Evolutionary conservation across 805 yeast species (phyloP).

Genomic region (Candida insectalens): DNA sequence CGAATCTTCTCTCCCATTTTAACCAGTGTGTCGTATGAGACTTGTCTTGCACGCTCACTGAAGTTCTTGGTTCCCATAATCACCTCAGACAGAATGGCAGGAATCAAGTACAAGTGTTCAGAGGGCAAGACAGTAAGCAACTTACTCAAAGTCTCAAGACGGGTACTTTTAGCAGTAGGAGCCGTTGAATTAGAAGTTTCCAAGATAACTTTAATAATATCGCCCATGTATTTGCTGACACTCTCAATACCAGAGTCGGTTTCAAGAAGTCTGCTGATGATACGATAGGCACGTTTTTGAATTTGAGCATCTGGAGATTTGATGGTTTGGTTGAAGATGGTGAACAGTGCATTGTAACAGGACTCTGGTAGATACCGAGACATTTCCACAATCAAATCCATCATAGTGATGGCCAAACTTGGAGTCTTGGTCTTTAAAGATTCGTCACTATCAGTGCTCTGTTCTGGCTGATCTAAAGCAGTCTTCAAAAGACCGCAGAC

Average conservation of each 20-base stretch:
- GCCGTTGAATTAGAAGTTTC: conserved; percentile 49
- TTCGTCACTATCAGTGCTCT: conserved; percentile 22
- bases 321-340: conserved; percentile 69
- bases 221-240: conserved; percentile 38
- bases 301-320: conserved; percentile 49
- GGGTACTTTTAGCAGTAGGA: conserved; percentile 70
- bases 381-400: conserved; percentile 86
- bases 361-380: conserved; percentile 69
- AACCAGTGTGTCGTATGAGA: conserved; percentile 66
- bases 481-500: conserved; percentile 71
- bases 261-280: conserved; percentile 62
- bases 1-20: conserved; percentile 75
- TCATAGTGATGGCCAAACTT: conserved; percentile 68
- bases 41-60: conserved; percentile 83
- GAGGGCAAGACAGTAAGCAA: conserved; percentile 56
- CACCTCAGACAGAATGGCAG: conserved; percentile 75
- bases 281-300: conserved; percentile 86
- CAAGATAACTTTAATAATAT: conserved; percentile 51
- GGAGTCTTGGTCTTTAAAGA: conserved; percentile 29
- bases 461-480: conserved; percentile 54
- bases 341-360: conserved; percentile 62
- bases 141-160: conserved; percentile 58
- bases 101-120: conserved; percentile 64
- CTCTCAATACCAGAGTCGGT: conserved; percentile 53
- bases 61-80: conserved; percentile 86